Evolutionary conservation across 202 grass and related monocot species (phyloP).

Genomic region (Miscanthus sacchariflorus): DNA sequence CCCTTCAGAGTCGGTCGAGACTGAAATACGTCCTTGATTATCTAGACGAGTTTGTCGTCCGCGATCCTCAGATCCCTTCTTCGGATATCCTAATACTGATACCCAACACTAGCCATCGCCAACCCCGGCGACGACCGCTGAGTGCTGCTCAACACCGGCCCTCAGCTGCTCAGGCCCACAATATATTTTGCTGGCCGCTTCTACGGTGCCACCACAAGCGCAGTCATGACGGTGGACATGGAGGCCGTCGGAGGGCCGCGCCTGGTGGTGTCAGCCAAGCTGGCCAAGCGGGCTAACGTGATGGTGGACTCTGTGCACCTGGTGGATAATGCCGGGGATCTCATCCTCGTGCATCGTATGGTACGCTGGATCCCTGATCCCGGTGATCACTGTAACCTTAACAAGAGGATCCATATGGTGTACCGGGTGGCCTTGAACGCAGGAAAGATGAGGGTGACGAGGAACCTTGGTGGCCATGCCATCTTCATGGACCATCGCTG

Average conservation of each 20-base stretch:
- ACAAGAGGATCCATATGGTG: neutral
- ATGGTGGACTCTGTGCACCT: neutral
- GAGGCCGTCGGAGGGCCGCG: too few species aligned
- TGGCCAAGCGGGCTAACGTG: too few species aligned
- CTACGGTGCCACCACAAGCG: neutral
- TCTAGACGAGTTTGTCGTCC: too few species aligned
- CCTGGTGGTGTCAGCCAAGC: neutral
- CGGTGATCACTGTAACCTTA: neutral
- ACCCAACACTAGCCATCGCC: neutral
- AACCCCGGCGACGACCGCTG: neutral
- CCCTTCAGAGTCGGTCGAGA: too few species aligned
- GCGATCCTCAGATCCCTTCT: too few species aligned
- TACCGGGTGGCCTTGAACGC: neutral
- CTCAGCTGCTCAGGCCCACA: neutral
- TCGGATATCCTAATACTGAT: too few species aligned
- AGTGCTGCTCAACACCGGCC: neutral
- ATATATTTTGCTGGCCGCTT: neutral
- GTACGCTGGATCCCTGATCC: neutral
- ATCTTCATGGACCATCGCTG: neutral
- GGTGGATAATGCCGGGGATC: neutral
- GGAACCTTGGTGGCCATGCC: neutral
- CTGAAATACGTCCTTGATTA: too few species aligned
- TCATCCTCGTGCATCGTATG: neutral
- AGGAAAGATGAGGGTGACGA: neutral
- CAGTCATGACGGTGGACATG: neutral